A percentile compares a stretch with the other conserved stretches of the same genome.
Evolutionary conservation across 139 green algal species (phyloP).

Genomic region (Chlamydomonas eustigma): DNA sequence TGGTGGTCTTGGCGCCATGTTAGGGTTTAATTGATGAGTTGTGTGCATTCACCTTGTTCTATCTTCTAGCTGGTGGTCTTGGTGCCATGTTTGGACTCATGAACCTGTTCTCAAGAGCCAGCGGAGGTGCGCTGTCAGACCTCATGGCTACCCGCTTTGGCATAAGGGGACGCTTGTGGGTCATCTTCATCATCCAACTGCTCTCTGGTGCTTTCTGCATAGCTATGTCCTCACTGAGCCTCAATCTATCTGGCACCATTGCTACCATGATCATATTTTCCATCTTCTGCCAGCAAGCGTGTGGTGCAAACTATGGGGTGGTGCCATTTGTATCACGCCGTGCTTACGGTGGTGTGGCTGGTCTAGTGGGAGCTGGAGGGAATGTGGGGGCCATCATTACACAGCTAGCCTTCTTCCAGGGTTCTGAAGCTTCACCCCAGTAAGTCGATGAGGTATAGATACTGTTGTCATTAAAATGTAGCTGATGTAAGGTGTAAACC

Average conservation of each 20-base stretch:
- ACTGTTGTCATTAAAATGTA: too few relatives aligned
- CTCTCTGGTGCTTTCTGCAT: constrained; percentile 75
- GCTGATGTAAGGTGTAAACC: too few relatives aligned
- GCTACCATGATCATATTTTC: constrained; percentile 80
- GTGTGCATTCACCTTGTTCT: too few relatives aligned
- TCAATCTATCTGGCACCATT: constrained; percentile 69
- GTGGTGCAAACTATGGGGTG: constrained; percentile 71
- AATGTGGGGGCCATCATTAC: constrained; percentile 84
- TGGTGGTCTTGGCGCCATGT: constrained; percentile 20
- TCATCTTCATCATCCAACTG: constrained; percentile 38
- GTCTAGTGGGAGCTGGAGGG: constrained; percentile 86
- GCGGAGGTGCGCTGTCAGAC: constrained; percentile 71
- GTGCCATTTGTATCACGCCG: constrained; percentile 85
- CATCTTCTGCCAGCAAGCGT: constrained; percentile 68
- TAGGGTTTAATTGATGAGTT: too few relatives aligned
- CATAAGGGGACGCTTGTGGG: constrained; percentile 81
- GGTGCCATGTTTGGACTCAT: constrained; percentile 78
- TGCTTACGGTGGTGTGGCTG: constrained; percentile 78
- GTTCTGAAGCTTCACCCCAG: constrained; percentile 7
- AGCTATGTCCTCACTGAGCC: constrained; percentile 60
- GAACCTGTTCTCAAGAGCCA: constrained; percentile 87
- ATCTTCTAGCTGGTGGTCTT: too few relatives aligned
- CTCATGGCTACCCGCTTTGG: constrained; percentile 40
- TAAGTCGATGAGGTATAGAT: too few relatives aligned
- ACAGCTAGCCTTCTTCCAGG: constrained; percentile 85